phyloP scores from a whole-genome alignment of 306 rosid species.

The Senna tora region DNA sequence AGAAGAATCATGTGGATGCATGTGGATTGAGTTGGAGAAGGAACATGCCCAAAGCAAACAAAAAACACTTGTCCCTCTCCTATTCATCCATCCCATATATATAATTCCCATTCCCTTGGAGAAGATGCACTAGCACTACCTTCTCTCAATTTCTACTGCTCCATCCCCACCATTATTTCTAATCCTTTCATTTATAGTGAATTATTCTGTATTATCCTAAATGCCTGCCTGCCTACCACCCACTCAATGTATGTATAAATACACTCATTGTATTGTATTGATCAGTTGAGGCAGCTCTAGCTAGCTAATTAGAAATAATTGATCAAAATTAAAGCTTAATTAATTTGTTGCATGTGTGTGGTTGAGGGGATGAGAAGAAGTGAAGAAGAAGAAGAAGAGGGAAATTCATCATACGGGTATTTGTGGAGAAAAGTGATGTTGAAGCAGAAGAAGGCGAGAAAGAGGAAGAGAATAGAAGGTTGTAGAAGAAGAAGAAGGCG shows the following conservation, averaged over 20 bases:
- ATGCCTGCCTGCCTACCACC: slow-evolving; percentile 23
- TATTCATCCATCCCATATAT: slow-evolving; percentile 36
- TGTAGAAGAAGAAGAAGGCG: slow-evolving; percentile 48
- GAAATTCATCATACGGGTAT: slow-evolving; percentile 33
- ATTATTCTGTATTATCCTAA: no score
- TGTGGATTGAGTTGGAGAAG: slow-evolving; percentile 75
- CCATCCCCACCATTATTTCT: slow-evolving; percentile 56
- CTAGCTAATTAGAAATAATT: no score
- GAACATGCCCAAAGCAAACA: slow-evolving; percentile 79
- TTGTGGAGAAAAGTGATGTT: no score
- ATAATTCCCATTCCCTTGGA: slow-evolving; percentile 75
- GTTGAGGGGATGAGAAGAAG: slow-evolving; percentile 25
- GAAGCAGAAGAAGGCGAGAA: slow-evolving; percentile 31
- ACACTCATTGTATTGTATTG: no score
- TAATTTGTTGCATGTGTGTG: slow-evolving; percentile 33
- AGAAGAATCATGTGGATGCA: slow-evolving; percentile 87
- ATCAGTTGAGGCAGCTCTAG: no score
- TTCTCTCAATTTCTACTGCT: slow-evolving; percentile 45
- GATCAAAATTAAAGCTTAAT: no score
- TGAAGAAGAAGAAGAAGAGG: slow-evolving; percentile 28
- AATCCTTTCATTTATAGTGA: slow-evolving; percentile 33
- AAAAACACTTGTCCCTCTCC: slow-evolving; percentile 62
- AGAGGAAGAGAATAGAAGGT: slow-evolving; percentile 52
- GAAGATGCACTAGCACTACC: no score
- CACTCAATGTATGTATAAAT: background rate